Percentiles rank a stretch among this genome's conserved stretches.
Conservation (phyloP, 495 filamentous ascomycete species). For the Parachaetomium inaequale region DNA sequence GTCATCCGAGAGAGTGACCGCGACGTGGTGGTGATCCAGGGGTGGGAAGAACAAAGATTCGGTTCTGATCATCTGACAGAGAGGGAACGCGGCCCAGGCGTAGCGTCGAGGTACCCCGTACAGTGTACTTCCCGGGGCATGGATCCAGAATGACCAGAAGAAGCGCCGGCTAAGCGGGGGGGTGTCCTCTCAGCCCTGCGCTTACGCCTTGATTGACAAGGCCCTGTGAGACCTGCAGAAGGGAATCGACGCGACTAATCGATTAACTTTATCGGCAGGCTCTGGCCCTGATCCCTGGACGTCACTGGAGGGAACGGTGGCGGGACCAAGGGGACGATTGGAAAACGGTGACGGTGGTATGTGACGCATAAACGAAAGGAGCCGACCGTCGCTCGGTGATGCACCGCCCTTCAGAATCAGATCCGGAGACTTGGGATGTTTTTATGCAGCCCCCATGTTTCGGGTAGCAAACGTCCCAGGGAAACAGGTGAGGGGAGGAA, state of each 20-base stretch:
- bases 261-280: background rate
- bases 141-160: background rate
- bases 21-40: background rate
- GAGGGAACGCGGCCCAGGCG: conserved; percentile 9
- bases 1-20: background rate
- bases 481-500: background rate
- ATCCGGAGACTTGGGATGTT: background rate
- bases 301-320: background rate
- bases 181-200: conserved; percentile 4
- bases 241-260: conserved; percentile 9
- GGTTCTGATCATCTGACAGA: conserved; percentile 11
- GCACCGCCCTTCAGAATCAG: background rate
- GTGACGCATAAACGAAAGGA: background rate
- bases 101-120: background rate
- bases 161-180: conserved; percentile 1
- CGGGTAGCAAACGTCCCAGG: background rate
- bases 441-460: background rate
- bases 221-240: conserved; percentile 15
- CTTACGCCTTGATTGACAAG: conserved; percentile 4
- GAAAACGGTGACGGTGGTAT: background rate
- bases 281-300: background rate
- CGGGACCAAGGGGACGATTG: background rate
- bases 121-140: too few species aligned
- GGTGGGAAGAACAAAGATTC: background rate
- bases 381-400: background rate